Conservation (phyloP, 2,329 filamentous ascomycete species). For the Diplodia scrobiculata region DNA sequence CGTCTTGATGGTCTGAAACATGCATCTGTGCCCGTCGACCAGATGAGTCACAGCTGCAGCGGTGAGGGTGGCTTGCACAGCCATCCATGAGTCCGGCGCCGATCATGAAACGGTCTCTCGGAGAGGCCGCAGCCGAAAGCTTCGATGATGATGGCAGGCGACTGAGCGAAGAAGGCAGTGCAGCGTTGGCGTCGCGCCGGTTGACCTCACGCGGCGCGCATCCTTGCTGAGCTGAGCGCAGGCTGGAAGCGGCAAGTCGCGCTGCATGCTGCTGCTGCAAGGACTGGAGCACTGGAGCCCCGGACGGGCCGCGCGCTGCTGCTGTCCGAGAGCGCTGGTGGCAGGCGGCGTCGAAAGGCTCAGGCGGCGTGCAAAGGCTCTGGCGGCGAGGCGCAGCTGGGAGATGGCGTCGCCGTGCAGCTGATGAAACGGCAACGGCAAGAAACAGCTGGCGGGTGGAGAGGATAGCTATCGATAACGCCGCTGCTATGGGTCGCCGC, state of each 20-base stretch:
- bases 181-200: slow-evolving; percentile 21
- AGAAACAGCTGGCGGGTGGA: slow-evolving; percentile 22
- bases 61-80: slow-evolving; percentile 24
- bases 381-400: slow-evolving; percentile 23
- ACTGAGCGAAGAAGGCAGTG: slow-evolving; percentile 5
- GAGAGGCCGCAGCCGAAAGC: slow-evolving; percentile 23
- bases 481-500: slow-evolving; percentile 19
- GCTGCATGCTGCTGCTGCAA: slow-evolving; percentile 25
- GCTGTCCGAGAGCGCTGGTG: slow-evolving; percentile 5
- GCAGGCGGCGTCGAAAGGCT: slow-evolving; percentile 1
- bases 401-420: slow-evolving; percentile 26
- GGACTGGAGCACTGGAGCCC: neutral
- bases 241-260: slow-evolving; percentile 21
- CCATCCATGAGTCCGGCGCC: slow-evolving; percentile 15
- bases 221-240: slow-evolving; percentile 28
- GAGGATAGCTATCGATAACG: slow-evolving; percentile 29
- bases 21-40: slow-evolving; percentile 25
- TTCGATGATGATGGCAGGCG: slow-evolving; percentile 22
- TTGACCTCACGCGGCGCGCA: slow-evolving; percentile 9
- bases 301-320: slow-evolving; percentile 21
- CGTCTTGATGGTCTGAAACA: slow-evolving; percentile 25
- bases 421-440: slow-evolving; percentile 28
- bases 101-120: slow-evolving; percentile 28
- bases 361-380: neutral
- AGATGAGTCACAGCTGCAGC: slow-evolving; percentile 27